These are phyloP conservation scores for Fagopyrum homotropicum DNA, from an alignment of 148 eudicot species.

Conservation along the genomic window DNA sequence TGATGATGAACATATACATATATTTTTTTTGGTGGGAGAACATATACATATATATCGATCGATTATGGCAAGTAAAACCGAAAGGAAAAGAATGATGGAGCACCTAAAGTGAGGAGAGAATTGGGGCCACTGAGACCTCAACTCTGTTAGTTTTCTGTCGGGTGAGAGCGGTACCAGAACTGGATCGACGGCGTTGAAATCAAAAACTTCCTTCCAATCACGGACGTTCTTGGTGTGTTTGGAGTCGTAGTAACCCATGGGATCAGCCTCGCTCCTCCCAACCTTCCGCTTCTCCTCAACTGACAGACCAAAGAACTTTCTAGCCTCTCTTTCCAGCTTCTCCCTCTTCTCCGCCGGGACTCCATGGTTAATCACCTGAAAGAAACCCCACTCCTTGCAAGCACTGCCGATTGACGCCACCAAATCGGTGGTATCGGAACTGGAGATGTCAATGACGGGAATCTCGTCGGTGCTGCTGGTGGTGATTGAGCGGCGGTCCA, in stretches of 20 bases:
- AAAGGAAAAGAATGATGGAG: too few species aligned
- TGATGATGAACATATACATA: too few species aligned
- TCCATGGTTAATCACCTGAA: slow-evolving; percentile 64
- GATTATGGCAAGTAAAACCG: too few species aligned
- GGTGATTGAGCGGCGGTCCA: too few species aligned
- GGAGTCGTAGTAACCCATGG: slow-evolving; percentile 46
- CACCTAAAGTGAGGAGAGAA: too few species aligned
- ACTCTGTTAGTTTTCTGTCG: too few species aligned
- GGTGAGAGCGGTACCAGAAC: too few species aligned
- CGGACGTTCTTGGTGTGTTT: slow-evolving; percentile 63
- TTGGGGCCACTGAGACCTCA: slow-evolving; percentile 53
- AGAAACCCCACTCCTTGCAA: slow-evolving; percentile 59
- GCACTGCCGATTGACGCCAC: slow-evolving; percentile 38
- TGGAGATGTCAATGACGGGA: slow-evolving; percentile 38
- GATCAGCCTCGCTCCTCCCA: slow-evolving; percentile 35
- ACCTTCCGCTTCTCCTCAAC: slow-evolving; percentile 52
- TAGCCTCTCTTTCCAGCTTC: slow-evolving; percentile 25
- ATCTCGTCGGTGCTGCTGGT: too few species aligned
- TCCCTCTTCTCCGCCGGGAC: slow-evolving; percentile 33
- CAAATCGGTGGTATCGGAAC: slow-evolving; percentile 2
- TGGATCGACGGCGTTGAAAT: slow-evolving; percentile 33
- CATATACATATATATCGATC: too few species aligned
- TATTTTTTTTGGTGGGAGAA: too few species aligned
- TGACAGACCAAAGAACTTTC: slow-evolving; percentile 34
- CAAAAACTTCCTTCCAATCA: slow-evolving; percentile 67